A percentile compares a stretch with the other conserved stretches of the same genome.
Conservation (phyloP, 2,329 filamentous ascomycete species). For the Scedosporium apiospermum region DNA sequence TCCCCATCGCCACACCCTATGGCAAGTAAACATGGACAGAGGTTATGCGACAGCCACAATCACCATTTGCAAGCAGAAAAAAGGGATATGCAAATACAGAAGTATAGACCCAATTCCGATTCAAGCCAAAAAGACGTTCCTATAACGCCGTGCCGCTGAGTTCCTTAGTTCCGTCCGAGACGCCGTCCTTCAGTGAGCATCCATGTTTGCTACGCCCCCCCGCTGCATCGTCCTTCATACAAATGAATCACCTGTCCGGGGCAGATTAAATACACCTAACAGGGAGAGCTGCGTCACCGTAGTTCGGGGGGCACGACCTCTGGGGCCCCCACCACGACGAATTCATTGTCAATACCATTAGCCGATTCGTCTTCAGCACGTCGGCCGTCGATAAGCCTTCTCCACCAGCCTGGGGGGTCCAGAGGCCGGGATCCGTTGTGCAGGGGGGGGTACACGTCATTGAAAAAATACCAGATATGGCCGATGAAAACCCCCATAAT, state of each 20-base stretch:
- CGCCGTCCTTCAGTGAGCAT: too few relatives aligned
- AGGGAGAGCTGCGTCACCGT: background rate
- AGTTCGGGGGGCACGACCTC: slow-evolving; percentile 4
- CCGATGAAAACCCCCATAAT: slow-evolving; percentile 91
- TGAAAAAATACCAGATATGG: slow-evolving; percentile 97
- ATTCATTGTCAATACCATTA: slow-evolving; percentile 50
- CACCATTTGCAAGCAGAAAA: too few relatives aligned
- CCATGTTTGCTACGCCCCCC: too few relatives aligned
- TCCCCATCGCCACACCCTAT: too few relatives aligned
- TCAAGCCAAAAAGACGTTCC: slow-evolving; percentile 7
- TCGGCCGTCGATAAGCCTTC: slow-evolving; percentile 66
- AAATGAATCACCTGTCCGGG: too few relatives aligned
- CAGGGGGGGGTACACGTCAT: slow-evolving; percentile 87
- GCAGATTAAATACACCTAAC: background rate
- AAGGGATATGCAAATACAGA: too few relatives aligned
- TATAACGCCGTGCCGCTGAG: too few relatives aligned
- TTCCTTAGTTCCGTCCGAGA: too few relatives aligned
- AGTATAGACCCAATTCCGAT: too few relatives aligned
- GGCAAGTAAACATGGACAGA: too few relatives aligned
- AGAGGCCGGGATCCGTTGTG: slow-evolving; percentile 77
- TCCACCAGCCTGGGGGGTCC: slow-evolving; percentile 86
- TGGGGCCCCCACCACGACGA: slow-evolving; percentile 44
- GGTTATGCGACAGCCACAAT: too few relatives aligned
- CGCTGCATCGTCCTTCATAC: too few relatives aligned
- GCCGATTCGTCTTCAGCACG: slow-evolving; percentile 32